Conservation (phyloP, 2,329 filamentous ascomycete species). For the Botrytis squamosa region DNA sequence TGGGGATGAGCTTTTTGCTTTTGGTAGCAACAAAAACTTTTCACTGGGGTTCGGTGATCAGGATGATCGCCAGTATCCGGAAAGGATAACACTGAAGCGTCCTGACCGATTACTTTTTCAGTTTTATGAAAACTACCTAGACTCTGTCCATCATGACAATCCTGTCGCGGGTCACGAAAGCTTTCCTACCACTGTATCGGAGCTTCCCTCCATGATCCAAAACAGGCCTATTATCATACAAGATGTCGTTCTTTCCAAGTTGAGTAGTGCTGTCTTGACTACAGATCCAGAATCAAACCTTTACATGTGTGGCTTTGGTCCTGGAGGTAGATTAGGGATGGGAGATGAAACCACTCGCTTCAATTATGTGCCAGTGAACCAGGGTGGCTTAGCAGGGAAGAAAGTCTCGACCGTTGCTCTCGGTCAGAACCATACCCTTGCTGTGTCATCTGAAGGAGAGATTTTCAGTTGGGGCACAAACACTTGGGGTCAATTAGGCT, state of each 20-base stretch:
- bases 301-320: slow-evolving; percentile 88
- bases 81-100: slow-evolving; percentile 73
- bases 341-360: slow-evolving; percentile 90
- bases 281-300: slow-evolving; percentile 85
- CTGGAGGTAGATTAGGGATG: slow-evolving; percentile 82
- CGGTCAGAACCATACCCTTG: slow-evolving; percentile 88
- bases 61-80: slow-evolving; percentile 90
- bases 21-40: slow-evolving; percentile 95
- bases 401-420: slow-evolving; percentile 76
- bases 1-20: slow-evolving; percentile 87
- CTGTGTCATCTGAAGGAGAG: slow-evolving; percentile 80
- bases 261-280: slow-evolving; percentile 87
- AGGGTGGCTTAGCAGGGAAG: slow-evolving; percentile 68
- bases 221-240: slow-evolving; percentile 73
- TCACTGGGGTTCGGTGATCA: slow-evolving; percentile 93
- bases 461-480: slow-evolving; percentile 96
- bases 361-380: slow-evolving; percentile 78
- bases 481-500: slow-evolving; percentile 80
- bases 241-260: slow-evolving; percentile 83
- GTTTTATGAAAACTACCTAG: slow-evolving; percentile 69
- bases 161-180: slow-evolving; percentile 31
- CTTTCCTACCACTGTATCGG: slow-evolving; percentile 40
- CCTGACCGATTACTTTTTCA: slow-evolving; percentile 73
- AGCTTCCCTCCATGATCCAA: slow-evolving; percentile 70
- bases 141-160: slow-evolving; percentile 35